Evolutionary conservation across 2,329 filamentous ascomycete genomes (phyloP), one percentile per base, ranked within the genome.

Genomic region (Ophiostoma sp.): DNA sequence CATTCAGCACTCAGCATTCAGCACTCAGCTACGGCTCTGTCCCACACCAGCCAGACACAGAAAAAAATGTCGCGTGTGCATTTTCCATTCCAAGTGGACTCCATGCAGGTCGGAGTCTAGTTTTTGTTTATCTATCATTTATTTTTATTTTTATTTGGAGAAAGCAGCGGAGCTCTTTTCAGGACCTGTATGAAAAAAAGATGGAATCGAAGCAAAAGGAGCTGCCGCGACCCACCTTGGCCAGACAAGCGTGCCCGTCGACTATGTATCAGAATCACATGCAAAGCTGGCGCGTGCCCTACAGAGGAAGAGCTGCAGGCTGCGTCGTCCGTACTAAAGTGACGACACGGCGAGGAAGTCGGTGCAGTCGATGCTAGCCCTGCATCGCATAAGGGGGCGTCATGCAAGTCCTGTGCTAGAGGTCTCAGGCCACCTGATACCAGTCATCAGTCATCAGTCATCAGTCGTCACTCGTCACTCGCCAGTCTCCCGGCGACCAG

Each of bases 261-360:
- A 40, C 42, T 27, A n/a, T 64, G n/a, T n/a, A n/a, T 41, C 7
- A 64, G 27, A 18, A 64, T 64, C 62, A 64, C 62, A 64, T 64
- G 62, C 62, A 18, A 64, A 64, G 60, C 7, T n/a, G 38, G 14
- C 36, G 27, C 18, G 55, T 38, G 36, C 60, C 38, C 42, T 41
- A n/a, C 2, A 38, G 36, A 41, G 36, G 41, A 63, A 38, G 60
- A 64, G 1, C 9, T 58, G 27, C 11, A 60, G 55, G 55, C 11
- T 58, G 11, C 49, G 27, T 9, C 49, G 18, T 55, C 45, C 14
- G 14, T 18, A 27, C 27, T 36, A 8, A n/a, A 4, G 27, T 4
- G 16, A n/a, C 42, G 42, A 12, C 42, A 45, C 42, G 14, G 9
- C 14, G 14, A 45, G 14, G 27, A 12, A 55, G 49, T 11, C 49